Evolutionary conservation across 1,284 basidiomycete genomes (phyloP), one percentile per base, ranked within the genome.

Genomic region (Blastosporella zonata): DNA sequence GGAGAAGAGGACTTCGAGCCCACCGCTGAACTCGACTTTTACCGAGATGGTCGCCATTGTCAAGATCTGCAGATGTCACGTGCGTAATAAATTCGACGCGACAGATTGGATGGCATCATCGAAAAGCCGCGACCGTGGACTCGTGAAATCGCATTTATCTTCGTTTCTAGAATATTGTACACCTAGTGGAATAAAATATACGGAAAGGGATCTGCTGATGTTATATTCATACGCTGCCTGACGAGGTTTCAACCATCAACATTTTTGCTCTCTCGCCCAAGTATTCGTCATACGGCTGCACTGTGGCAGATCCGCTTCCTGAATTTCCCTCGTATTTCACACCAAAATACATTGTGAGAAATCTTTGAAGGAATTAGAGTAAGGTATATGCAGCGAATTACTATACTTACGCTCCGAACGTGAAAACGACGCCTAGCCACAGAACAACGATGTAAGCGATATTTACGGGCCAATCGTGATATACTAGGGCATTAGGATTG

Each of bases 1-100:
- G 7, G 74, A 74, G 71, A 94, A 94, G 13, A 94, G 73, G 1
- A 91, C 73, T 62, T 93, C 90, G 50, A 93, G 82, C 3, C 91
- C 91, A 35, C 91, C 91, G 39, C 87, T 69, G 62, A 90, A 89
- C 60, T 85, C 83, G 60, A 90, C 67, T 52, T 77, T 82, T 55
- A 87, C 46, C 15, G 66, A 57, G 46, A 72, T 58, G 23, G 56
- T 53, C 23, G 58, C 50, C 55, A 59, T 57, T 28, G 34, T 6
- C 10, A 29, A 13, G 38, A 17, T 17, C 13, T 22, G 12, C 6
- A 0, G 9, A 5, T 33, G 28, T 49, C 48, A 49, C 48, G 48
- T 49, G 47, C 2, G 18, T 12, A 33, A 33, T 15, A 15, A 33
- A 13, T 7, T 33, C 31, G 31, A 33, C 31, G 31, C 31, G 31